A percentile compares a stretch with the other conserved stretches of the same genome.
phyloP scores from a whole-genome alignment of 1,139 yeast genomes.

The Fermentozyma sake region DNA sequence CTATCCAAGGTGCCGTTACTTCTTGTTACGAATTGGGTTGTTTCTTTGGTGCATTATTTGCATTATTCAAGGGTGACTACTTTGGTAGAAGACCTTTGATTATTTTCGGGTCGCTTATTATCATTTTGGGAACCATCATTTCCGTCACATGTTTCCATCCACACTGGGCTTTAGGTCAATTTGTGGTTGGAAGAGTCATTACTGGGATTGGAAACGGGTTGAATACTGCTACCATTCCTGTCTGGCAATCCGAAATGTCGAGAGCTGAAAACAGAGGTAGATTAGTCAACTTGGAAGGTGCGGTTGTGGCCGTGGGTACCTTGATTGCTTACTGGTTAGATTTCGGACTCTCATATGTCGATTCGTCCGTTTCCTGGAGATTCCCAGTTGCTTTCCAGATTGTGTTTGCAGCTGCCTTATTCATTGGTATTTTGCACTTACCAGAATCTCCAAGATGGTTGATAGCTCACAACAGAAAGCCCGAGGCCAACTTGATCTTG shows the following conservation, averaged over 20 bases:
- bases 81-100: conserved; percentile 67
- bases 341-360: conserved; percentile 61
- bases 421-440: conserved; percentile 33
- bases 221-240: conserved; percentile 76
- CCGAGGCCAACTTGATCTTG: conserved; percentile 45
- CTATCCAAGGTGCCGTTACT: conserved; percentile 63
- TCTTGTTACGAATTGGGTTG: conserved; percentile 76
- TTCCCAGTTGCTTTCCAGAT: conserved; percentile 36
- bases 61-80: conserved; percentile 58
- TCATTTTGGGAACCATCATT: conserved; percentile 60
- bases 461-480: conserved; percentile 46
- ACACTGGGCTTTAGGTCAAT: conserved; percentile 55
- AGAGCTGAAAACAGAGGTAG: conserved; percentile 68
- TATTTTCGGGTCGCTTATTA: conserved; percentile 52
- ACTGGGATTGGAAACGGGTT: conserved; percentile 81
- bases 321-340: conserved; percentile 74
- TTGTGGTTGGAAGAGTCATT: conserved; percentile 68
- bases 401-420: conserved; percentile 33
- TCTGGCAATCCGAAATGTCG: conserved; percentile 79
- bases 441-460: conserved; percentile 81
- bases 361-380: conserved; percentile 42
- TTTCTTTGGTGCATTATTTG: conserved; percentile 67
- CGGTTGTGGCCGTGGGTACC: conserved; percentile 68
- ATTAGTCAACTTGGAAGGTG: conserved; percentile 66
- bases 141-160: conserved; percentile 55